Percentiles rank a stretch among this genome's conserved stretches.
Evolutionary conservation across 805 yeast genomes (phyloP).

Genomic region (Yamadazyma philogaea): DNA sequence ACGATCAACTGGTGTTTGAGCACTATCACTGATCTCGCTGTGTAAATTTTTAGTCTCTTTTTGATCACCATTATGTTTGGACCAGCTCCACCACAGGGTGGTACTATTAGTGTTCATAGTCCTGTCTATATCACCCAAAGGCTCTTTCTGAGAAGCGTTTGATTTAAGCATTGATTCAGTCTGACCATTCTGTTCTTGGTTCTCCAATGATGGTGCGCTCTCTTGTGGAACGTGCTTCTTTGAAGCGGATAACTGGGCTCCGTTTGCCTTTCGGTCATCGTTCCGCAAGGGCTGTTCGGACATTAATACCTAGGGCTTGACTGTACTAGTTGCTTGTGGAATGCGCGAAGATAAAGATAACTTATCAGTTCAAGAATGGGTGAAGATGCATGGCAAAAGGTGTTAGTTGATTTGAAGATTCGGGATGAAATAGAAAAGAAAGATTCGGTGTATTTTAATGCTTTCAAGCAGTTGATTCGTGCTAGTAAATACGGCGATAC

Average conservation of each 20-base stretch:
- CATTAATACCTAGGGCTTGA: not conserved
- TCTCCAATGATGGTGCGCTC: not conserved
- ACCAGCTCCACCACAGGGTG: not conserved
- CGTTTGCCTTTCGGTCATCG: not conserved
- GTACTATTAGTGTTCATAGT: not conserved
- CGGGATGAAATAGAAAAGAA: constrained; percentile 34
- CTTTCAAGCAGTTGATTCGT: constrained; percentile 28
- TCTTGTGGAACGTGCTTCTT: not conserved
- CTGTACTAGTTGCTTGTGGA: not conserved
- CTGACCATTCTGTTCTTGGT: not conserved
- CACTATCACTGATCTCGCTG: not conserved
- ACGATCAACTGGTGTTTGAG: not conserved
- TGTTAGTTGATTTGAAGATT: constrained; percentile 21
- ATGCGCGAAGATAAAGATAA: constrained; percentile 1
- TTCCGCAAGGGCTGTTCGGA: not conserved
- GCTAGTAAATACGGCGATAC: not conserved
- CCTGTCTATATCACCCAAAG: not conserved
- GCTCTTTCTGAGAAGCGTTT: not conserved
- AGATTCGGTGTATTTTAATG: constrained; percentile 29
- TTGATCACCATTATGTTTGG: not conserved
- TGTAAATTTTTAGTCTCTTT: not conserved
- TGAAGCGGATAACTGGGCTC: not conserved
- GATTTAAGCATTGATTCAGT: not conserved
- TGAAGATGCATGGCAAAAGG: constrained; percentile 21
- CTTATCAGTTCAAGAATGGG: not conserved